phyloP scores from a whole-genome alignment of 2,329 filamentous ascomycete genomes.

The Fusarium beomiforme region DNA sequence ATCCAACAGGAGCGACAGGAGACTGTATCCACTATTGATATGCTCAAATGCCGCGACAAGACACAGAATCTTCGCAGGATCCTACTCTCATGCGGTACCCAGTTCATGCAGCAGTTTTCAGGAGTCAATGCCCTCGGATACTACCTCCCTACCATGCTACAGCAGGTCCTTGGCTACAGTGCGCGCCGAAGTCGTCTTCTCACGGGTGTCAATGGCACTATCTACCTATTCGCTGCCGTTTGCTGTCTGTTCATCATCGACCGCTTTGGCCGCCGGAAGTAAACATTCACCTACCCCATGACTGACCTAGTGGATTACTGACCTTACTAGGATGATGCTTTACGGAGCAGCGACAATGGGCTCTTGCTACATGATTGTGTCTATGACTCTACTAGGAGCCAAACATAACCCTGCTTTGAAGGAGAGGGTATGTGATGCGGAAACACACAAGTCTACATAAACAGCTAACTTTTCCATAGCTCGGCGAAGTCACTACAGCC shows the following conservation, averaged over 20 bases:
- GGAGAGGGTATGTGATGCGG: not conserved
- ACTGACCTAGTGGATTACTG: not conserved
- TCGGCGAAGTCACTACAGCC: not conserved
- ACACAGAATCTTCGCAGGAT: not conserved
- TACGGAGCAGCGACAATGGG: not conserved
- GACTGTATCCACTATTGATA: not conserved
- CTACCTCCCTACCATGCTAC: not conserved
- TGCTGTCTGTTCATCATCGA: not conserved
- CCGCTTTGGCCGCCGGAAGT: not conserved
- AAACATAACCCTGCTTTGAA: not conserved
- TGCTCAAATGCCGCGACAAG: not conserved
- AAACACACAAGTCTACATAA: fast-evolving
- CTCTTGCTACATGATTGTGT: not conserved
- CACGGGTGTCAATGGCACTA: not conserved
- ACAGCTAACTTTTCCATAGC: not conserved
- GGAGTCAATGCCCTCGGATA: not conserved
- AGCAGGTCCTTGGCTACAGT: not conserved
- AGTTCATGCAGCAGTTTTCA: not conserved
- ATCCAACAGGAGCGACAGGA: not conserved
- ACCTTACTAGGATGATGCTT: not conserved
- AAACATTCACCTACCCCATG: fast-evolving
- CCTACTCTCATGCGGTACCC: not conserved
- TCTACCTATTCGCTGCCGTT: not conserved
- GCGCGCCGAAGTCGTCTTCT: not conserved
- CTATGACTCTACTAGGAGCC: not conserved